phyloP scores from a whole-genome alignment of 768 basidiomycete genomes.

The Asterophora parasitica region DNA sequence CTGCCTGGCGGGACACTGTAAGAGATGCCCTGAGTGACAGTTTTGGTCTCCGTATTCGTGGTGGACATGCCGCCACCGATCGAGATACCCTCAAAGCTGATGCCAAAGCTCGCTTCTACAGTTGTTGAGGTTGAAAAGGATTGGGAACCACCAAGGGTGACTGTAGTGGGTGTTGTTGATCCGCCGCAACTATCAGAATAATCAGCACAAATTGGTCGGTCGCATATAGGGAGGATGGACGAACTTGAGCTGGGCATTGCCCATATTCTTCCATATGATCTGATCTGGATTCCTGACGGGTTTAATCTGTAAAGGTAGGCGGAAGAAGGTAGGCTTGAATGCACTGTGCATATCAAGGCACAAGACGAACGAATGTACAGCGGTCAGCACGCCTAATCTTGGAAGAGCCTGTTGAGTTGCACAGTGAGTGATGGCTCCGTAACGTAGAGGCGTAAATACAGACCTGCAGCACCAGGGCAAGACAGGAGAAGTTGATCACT shows the following conservation, averaged over 20 bases:
- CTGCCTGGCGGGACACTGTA: conserved; percentile 11
- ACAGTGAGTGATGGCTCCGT: no score
- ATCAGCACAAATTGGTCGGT: not conserved
- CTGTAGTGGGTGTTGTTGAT: conserved; percentile 3
- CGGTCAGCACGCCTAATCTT: conserved; percentile 11
- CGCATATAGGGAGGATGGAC: not conserved
- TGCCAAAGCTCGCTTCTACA: conserved; percentile 6
- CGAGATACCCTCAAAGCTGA: conserved; percentile 8
- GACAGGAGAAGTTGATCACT: conserved; percentile 11
- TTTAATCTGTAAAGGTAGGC: conserved; percentile 1
- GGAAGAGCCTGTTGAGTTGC: conserved; percentile 2
- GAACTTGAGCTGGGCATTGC: conserved; percentile 13
- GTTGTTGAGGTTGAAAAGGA: conserved; percentile 8
- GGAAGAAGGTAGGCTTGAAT: no score
- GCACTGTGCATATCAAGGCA: not conserved
- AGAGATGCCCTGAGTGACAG: conserved; percentile 1
- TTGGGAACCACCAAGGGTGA: conserved; percentile 8
- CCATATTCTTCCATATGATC: conserved; percentile 7
- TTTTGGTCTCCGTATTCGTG: not conserved
- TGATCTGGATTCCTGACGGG: conserved; percentile 12
- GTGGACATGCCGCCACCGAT: conserved; percentile 12
- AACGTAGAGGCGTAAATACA: no score
- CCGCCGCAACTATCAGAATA: conserved; percentile 12
- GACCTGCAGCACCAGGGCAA: conserved; percentile 9
- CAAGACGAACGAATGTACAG: conserved; percentile 11